Evolutionary conservation across 768 basidiomycete genomes (phyloP), one percentile per base, ranked within the genome.

Genomic region (Suillus subalutaceus): DNA sequence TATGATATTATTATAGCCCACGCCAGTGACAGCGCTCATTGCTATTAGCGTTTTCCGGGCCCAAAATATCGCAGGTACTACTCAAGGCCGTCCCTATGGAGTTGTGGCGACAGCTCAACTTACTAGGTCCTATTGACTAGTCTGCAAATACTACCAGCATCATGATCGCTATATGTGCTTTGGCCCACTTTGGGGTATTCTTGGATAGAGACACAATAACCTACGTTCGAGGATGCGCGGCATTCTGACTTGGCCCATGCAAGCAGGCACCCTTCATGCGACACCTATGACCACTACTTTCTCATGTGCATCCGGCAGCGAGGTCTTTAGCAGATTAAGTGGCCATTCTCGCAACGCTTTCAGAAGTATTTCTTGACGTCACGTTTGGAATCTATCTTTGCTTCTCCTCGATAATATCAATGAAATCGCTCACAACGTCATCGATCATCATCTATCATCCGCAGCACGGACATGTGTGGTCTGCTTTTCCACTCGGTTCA

Each of bases 221-320:
- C 43, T 66, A 87, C 88, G 80, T 88, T 87, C 88, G 46, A 88
- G 71, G 75, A 90, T 88, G 46, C 81, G 77, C 20, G 86, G 80
- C 77, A 87, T 81, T 68, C 82, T 80, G 67, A 86, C 73, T 6
- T 75, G 75, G 52, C 78, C 80, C 44, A 73, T 67, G 9, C 77
- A 69, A 4, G 76, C 52, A 8, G 76, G 69, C 2, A 76, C 57
- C 57, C 46, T 76, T 75, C 65, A 73, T 68, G 48, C 72, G 75
- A 69, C 38, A 46, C 82, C 80, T 52, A 80, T 81, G 37, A 83
- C 70, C 10, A 84, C 75, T 63, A 81, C 81, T 56, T 74, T 75
- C 50, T 81, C 81, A 66, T 83, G 80, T 32, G 15, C 15, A 6
- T 0, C 35, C 40, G 4, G 71, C 73, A 16, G 80, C 79, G 4